Evolutionary conservation across 2,329 filamentous ascomycete species (phyloP).

Genomic region (Fusarium sp.): DNA sequence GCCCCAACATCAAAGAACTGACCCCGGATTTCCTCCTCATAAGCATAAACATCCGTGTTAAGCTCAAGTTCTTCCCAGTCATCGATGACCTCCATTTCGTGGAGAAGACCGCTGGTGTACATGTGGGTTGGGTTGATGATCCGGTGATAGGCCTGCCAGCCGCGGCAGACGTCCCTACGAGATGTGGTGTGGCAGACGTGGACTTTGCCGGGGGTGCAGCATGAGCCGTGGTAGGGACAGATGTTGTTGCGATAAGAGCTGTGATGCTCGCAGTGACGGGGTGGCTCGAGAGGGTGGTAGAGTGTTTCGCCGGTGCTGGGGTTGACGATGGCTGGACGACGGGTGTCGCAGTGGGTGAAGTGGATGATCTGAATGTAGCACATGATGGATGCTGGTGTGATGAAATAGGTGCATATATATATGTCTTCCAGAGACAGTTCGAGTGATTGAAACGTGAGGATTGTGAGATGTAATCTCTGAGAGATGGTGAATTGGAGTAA

Average conservation of each 20-base stretch:
- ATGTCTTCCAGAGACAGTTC: neutral
- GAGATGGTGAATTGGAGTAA: neutral
- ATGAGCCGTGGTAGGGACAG: conserved; percentile 14
- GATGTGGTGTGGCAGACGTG: neutral
- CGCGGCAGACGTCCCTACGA: neutral
- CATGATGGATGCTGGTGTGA: conserved; percentile 14
- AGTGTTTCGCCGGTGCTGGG: neutral
- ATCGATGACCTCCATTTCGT: neutral
- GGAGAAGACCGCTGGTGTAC: neutral
- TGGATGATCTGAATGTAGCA: conserved; percentile 21
- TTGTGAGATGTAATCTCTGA: neutral
- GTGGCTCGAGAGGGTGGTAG: conserved; percentile 26
- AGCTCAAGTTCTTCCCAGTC: neutral
- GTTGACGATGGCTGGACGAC: conserved; percentile 22
- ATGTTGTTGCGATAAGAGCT: fast-evolving
- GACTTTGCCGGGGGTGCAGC: neutral
- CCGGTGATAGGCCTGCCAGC: conserved; percentile 18
- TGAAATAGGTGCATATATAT: neutral
- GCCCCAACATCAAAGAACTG: conserved; percentile 25
- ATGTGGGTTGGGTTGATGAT: neutral
- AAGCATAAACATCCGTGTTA: neutral
- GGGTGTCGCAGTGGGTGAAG: conserved; percentile 26
- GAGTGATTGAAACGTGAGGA: neutral
- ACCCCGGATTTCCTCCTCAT: conserved; percentile 13
- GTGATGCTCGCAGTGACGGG: conserved; percentile 1